These are phyloP conservation scores for Kingdonia uniflora DNA, from an alignment of 164 flowering plant genomes.

Conservation along the genomic window DNA sequence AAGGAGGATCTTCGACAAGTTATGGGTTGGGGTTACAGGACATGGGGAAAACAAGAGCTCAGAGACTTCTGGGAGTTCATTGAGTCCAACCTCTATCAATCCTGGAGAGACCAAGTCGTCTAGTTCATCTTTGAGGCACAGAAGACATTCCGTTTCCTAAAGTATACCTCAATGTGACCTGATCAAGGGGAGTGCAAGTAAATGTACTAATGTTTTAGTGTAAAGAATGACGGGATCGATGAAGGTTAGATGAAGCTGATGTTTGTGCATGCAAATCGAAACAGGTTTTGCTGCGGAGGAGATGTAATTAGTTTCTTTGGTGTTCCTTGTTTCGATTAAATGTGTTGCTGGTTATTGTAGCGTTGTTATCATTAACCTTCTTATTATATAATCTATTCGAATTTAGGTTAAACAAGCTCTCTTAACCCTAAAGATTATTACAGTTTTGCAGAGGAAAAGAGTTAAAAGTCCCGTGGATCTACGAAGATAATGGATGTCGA, in stretches of 20 bases:
- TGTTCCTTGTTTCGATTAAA: conserved; percentile 1
- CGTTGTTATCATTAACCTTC: neutral
- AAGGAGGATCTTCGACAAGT: conserved; percentile 69
- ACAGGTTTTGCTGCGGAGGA: conserved; percentile 9
- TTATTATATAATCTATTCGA: too few relatives aligned
- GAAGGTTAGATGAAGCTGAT: conserved; percentile 8
- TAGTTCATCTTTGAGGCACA: conserved; percentile 45
- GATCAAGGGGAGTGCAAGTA: neutral
- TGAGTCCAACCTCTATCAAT: conserved; percentile 57
- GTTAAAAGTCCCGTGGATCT: conserved; percentile 65
- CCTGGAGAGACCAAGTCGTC: conserved; percentile 50
- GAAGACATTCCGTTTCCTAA: conserved; percentile 68
- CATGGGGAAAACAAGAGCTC: conserved; percentile 52
- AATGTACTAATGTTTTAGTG: too few relatives aligned
- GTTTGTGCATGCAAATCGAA: conserved; percentile 1
- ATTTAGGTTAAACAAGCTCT: too few relatives aligned
- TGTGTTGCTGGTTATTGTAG: too few relatives aligned
- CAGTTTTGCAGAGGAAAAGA: neutral
- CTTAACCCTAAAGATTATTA: too few relatives aligned
- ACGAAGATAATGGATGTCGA: conserved; percentile 37
- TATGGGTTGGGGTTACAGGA: conserved; percentile 50
- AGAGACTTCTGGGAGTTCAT: conserved; percentile 64
- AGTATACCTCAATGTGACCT: neutral
- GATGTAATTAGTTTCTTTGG: conserved; percentile 13
- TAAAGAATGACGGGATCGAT: neutral